Evolutionary conservation across 2,329 filamentous ascomycete genomes (phyloP).

Genomic region (Zopfia rhizophila): DNA sequence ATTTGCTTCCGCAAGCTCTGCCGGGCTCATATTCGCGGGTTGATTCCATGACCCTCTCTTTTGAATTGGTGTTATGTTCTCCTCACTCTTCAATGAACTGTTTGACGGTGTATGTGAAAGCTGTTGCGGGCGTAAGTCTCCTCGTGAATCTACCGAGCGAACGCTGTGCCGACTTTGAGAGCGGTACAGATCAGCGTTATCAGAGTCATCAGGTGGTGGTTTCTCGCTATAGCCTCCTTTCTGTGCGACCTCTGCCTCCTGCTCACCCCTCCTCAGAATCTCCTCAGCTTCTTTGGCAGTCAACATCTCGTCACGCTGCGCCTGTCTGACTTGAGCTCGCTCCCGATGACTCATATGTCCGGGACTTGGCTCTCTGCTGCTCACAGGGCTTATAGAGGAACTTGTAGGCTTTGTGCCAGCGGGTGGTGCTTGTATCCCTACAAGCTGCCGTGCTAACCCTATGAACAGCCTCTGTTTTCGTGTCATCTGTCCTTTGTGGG

Average conservation of each 20-base stretch:
- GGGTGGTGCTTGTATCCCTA: conserved; percentile 80
- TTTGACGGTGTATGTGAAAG: conserved; percentile 38
- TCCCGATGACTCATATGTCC: conserved; percentile 47
- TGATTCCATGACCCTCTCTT: conserved; percentile 62
- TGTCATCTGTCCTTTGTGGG: conserved; percentile 84
- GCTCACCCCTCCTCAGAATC: conserved; percentile 77
- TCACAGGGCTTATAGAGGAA: conserved; percentile 47
- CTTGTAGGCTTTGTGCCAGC: conserved; percentile 51
- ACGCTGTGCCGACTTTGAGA: conserved; percentile 45
- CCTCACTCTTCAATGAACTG: conserved; percentile 38
- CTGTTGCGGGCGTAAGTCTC: conserved; percentile 27
- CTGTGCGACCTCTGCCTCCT: conserved; percentile 75
- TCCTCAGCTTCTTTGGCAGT: conserved; percentile 80
- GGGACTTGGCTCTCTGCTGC: conserved; percentile 60
- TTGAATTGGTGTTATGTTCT: conserved; percentile 51
- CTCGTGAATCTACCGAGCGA: conserved; percentile 25
- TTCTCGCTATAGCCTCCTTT: conserved; percentile 79
- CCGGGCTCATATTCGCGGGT: conserved; percentile 73
- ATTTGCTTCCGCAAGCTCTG: conserved; percentile 83
- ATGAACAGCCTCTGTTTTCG: conserved; percentile 88
- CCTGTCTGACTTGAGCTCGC: conserved; percentile 60
- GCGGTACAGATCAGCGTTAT: conserved; percentile 52
- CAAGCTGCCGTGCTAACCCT: conserved; percentile 85
- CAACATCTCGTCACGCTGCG: conserved; percentile 68
- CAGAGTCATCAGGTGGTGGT: conserved; percentile 60